Conservation (phyloP, 495 filamentous ascomycete genomes). For the Lasiosphaeriaceae sp. region DNA sequence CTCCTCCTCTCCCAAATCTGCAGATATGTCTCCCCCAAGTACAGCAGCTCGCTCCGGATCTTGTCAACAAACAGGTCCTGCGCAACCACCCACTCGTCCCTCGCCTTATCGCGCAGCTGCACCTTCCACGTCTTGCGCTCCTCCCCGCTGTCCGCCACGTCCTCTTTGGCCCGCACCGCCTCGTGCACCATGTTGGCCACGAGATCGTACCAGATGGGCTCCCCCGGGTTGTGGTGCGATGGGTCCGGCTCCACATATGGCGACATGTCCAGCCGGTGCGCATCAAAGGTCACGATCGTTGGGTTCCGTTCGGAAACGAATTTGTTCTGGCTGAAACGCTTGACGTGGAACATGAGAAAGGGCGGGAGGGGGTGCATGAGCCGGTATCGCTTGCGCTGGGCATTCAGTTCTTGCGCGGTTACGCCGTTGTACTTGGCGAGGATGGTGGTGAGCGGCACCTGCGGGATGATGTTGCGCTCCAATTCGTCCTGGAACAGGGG, state of each 20-base stretch:
- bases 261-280: conserved; percentile 75
- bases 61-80: conserved; percentile 93
- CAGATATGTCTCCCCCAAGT: conserved; percentile 87
- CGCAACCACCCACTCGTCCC: conserved; percentile 83
- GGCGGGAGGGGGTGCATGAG: conserved; percentile 90
- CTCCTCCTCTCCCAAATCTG: conserved; percentile 95
- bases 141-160: conserved; percentile 71
- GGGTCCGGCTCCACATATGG: conserved; percentile 68
- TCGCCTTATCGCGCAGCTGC: conserved; percentile 57
- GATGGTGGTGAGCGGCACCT: conserved; percentile 84
- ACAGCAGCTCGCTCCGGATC: conserved; percentile 79
- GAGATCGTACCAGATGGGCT: conserved; percentile 93
- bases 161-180: conserved; percentile 68
- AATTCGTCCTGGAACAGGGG: conserved; percentile 95
- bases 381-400: conserved; percentile 81
- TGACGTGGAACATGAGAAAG: conserved; percentile 91
- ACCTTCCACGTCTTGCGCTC: conserved; percentile 81
- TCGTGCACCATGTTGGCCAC: conserved; percentile 96
- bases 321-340: conserved; percentile 93
- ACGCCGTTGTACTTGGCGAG: conserved; percentile 92
- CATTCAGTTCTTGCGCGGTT: conserved; percentile 80
- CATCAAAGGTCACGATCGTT: conserved; percentile 94
- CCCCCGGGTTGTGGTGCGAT: conserved; percentile 55
- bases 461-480: conserved; percentile 92
- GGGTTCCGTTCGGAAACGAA: conserved; percentile 95